Evolutionary conservation across 1,284 basidiomycete genomes (phyloP).

Genomic region (Cutaneotrichosporon sp.): DNA sequence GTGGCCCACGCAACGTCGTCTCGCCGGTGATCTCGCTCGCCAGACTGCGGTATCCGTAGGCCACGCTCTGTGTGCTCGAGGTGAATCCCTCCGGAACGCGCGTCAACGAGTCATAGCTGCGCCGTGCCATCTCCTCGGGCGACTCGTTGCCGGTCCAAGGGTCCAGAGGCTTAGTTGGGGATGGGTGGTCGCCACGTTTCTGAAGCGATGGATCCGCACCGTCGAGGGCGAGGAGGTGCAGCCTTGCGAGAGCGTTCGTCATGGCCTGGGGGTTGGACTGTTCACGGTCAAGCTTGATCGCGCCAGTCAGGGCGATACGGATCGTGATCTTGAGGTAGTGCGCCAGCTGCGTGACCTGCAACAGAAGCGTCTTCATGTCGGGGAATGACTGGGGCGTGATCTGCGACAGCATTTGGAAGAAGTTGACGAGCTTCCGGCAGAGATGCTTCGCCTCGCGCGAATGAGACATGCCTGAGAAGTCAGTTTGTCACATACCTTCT

Average conservation of each 20-base stretch:
- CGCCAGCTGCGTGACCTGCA: constrained; percentile 96
- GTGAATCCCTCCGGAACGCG: constrained; percentile 57
- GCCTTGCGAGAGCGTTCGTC: constrained; percentile 83
- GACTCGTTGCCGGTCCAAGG: constrained; percentile 26
- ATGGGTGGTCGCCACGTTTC: constrained; percentile 53
- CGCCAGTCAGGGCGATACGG: constrained; percentile 93
- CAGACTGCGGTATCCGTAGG: constrained; percentile 83
- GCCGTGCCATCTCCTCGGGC: constrained; percentile 44
- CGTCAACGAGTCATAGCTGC: constrained; percentile 45
- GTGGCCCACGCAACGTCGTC: constrained; percentile 65
- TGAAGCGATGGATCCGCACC: constrained; percentile 73
- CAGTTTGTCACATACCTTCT: neutral
- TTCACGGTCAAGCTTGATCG: constrained; percentile 92
- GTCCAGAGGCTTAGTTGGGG: constrained; percentile 15
- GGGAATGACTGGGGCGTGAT: constrained; percentile 42
- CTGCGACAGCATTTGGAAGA: constrained; percentile 88
- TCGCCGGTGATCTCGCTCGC: constrained; percentile 81
- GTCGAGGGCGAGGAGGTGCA: constrained; percentile 87
- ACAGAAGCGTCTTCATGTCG: constrained; percentile 95
- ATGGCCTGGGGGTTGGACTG: constrained; percentile 79
- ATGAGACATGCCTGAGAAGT: constrained; percentile 83
- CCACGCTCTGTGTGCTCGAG: constrained; percentile 67
- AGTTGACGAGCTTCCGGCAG: constrained; percentile 97
- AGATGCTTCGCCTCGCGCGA: constrained; percentile 97
- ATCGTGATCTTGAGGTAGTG: constrained; percentile 99